Conservation (phyloP, 495 filamentous ascomycete species). For the Podospora bellae-mahoneyi region DNA sequence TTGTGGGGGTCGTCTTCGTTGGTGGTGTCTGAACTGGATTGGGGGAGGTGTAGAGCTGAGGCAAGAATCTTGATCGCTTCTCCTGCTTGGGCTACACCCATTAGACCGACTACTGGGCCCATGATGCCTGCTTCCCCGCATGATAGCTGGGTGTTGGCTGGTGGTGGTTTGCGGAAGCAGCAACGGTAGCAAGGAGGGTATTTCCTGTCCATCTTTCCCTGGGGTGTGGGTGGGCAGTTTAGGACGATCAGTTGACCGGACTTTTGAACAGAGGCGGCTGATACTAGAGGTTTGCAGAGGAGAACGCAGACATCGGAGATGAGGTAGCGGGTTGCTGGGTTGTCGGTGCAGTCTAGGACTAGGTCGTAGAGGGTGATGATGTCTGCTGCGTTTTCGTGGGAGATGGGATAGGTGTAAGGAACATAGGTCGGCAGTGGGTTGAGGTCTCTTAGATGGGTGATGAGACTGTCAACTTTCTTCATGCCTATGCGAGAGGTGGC, state of each 20-base stretch:
- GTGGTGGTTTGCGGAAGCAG: constrained; percentile 83
- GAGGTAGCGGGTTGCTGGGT: constrained; percentile 84
- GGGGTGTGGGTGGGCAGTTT: constrained; percentile 57
- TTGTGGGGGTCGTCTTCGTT: constrained; percentile 12
- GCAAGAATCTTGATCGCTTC: constrained; percentile 83
- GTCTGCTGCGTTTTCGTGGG: constrained; percentile 58
- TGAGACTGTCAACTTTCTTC: constrained; percentile 77
- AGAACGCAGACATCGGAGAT: constrained; percentile 88
- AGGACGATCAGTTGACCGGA: constrained; percentile 90
- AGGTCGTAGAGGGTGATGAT: constrained; percentile 71
- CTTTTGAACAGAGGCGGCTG: constrained; percentile 78
- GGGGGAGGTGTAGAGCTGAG: constrained; percentile 28
- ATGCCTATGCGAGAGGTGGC: constrained; percentile 65
- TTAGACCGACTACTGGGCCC: constrained; percentile 87
- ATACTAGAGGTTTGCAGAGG: constrained; percentile 73
- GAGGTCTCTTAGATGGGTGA: constrained; percentile 59
- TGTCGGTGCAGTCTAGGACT: constrained; percentile 92
- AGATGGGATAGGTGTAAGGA: constrained; percentile 58
- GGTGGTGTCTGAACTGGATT: constrained; percentile 4
- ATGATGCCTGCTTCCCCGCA: constrained; percentile 92
- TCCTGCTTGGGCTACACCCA: constrained; percentile 88
- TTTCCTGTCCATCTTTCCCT: constrained; percentile 33
- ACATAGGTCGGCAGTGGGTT: constrained; percentile 67
- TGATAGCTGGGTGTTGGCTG: constrained; percentile 67
- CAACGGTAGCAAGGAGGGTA: constrained; percentile 86